Percentiles rank a stretch among this genome's conserved stretches.
These are phyloP conservation scores for Orbilia javanica DNA, from an alignment of 2,329 filamentous ascomycete species.

Conservation along the genomic window DNA sequence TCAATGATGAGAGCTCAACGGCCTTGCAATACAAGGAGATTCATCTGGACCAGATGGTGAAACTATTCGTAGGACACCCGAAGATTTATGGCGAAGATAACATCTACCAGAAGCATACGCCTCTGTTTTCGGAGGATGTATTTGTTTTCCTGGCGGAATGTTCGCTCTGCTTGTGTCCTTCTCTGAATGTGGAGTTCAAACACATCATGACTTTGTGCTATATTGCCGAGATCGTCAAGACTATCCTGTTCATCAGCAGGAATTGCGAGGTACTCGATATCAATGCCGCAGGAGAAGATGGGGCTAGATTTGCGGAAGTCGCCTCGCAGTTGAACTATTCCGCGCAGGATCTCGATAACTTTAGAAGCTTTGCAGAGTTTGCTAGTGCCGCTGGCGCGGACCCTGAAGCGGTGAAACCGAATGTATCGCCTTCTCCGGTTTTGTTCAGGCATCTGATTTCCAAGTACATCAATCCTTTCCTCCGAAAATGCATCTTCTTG, in stretches of 20 bases:
- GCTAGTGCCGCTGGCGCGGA: slow-evolving; percentile 15
- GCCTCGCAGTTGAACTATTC: slow-evolving; percentile 34
- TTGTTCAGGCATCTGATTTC: slow-evolving; percentile 68
- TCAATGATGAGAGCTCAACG: slow-evolving; percentile 75
- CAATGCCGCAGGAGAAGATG: slow-evolving; percentile 28
- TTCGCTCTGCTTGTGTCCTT: slow-evolving; percentile 76
- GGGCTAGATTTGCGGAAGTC: slow-evolving; percentile 21
- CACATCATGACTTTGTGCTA: slow-evolving; percentile 89
- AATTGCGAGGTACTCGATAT: slow-evolving; percentile 56
- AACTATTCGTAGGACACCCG: slow-evolving; percentile 76
- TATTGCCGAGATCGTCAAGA: slow-evolving; percentile 88
- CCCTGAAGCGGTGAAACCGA: slow-evolving; percentile 9
- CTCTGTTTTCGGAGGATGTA: slow-evolving; percentile 77
- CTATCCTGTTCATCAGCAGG: slow-evolving; percentile 72
- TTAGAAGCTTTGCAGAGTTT: slow-evolving; percentile 45
- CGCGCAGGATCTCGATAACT: slow-evolving; percentile 34
- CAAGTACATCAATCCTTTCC: slow-evolving; percentile 88
- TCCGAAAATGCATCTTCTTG: slow-evolving; percentile 85
- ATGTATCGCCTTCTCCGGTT: slow-evolving; percentile 36
- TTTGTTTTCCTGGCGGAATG: slow-evolving; percentile 87
- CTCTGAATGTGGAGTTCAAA: slow-evolving; percentile 78
- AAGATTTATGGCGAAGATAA: slow-evolving; percentile 64
- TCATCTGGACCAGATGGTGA: slow-evolving; percentile 78
- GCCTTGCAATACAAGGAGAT: slow-evolving; percentile 77
- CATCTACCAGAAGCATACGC: slow-evolving; percentile 66